Percentiles rank a stretch among this genome's conserved stretches.
Conservation (phyloP, 805 yeast genomes). For the Maudiozyma pseudohumilis region DNA sequence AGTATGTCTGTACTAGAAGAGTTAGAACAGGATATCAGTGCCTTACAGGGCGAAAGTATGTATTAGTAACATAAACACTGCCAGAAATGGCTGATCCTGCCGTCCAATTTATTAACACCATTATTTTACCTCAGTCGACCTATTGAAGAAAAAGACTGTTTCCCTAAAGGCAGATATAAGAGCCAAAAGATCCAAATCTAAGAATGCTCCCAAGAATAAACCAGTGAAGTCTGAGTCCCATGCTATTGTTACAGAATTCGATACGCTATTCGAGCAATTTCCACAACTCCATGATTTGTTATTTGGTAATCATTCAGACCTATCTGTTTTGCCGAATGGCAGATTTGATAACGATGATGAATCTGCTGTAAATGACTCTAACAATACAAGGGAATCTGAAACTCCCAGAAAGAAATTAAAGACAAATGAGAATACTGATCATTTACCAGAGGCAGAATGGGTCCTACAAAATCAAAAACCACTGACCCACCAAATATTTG, state of each 20-base stretch:
- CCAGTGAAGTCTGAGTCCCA: not conserved
- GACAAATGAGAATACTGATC: not conserved
- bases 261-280: conserved; percentile 13
- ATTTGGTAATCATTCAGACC: conserved; percentile 4
- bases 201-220: no score
- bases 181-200: not conserved
- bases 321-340: not conserved
- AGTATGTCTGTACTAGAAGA: conserved; percentile 26
- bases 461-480: conserved; percentile 11
- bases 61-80: not conserved
- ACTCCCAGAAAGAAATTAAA: not conserved
- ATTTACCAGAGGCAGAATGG: conserved; percentile 18
- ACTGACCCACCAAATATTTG: conserved; percentile 21
- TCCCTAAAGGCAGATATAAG: conserved; percentile 6
- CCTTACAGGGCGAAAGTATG: conserved; percentile 27
- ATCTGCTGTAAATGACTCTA: not conserved
- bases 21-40: conserved; percentile 29
- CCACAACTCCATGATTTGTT: conserved; percentile 18
- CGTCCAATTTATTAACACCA: not conserved
- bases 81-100: not conserved
- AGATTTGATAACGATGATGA: not conserved
- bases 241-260: conserved; percentile 13
- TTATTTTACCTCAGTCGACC: conserved; percentile 2
- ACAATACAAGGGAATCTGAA: not conserved
- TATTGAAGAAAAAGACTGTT: conserved; percentile 10